These are phyloP conservation scores for Lactarius akahatsu DNA, from an alignment of 768 basidiomycete genomes.

Conservation along the genomic window DNA sequence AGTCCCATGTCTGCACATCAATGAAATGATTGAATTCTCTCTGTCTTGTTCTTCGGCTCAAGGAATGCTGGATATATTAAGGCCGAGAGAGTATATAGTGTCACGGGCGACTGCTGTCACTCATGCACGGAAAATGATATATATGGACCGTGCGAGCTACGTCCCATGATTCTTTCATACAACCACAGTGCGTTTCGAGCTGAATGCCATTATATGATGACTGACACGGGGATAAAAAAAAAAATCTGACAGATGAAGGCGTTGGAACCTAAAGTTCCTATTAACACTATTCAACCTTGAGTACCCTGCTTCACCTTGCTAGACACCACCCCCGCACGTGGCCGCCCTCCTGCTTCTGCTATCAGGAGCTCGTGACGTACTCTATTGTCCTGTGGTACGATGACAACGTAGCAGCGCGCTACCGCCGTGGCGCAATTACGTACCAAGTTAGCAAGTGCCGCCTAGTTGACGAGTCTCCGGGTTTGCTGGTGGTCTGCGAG, in stretches of 20 bases:
- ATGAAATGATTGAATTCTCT: background rate
- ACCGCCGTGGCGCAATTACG: background rate
- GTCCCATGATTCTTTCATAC: background rate
- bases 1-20: background rate
- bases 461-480: background rate
- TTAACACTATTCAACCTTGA: background rate
- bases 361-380: constrained; percentile 1
- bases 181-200: background rate
- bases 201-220: background rate
- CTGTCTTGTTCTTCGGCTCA: constrained; percentile 3
- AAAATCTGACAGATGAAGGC: background rate
- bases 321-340: background rate
- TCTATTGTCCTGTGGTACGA: background rate
- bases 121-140: constrained; percentile 18
- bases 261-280: background rate
- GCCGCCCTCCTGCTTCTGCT: background rate
- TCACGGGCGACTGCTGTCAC: background rate
- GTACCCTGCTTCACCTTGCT: background rate
- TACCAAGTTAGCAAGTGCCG: background rate
- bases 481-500: background rate
- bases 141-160: background rate
- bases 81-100: background rate
- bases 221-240: background rate
- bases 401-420: constrained; percentile 2
- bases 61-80: background rate